phyloP scores from a whole-genome alignment of 139 green algal genomes.

The Tetradesmus obliquus region DNA sequence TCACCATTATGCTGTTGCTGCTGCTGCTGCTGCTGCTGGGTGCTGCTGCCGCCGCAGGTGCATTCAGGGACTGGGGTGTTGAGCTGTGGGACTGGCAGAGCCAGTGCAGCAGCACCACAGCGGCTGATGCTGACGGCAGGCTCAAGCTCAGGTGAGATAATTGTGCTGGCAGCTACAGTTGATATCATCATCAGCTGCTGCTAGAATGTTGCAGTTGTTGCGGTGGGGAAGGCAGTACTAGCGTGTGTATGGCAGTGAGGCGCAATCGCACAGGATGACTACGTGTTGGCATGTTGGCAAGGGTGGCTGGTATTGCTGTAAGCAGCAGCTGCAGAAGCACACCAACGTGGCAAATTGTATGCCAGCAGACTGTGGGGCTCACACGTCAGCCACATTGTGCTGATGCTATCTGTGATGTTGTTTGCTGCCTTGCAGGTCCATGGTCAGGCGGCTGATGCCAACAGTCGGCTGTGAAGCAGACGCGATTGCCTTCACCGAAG shows the following conservation, averaged over 20 bases:
- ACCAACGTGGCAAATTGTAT: too few relatives aligned
- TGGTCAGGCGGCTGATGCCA: conserved; percentile 74
- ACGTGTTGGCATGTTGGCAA: not conserved
- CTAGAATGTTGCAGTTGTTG: not conserved
- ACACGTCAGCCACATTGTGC: not conserved
- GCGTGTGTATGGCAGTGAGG: too few relatives aligned
- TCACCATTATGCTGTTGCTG: too few relatives aligned
- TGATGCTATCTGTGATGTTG: not conserved
- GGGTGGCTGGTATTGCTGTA: not conserved
- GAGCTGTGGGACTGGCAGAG: conserved; percentile 81
- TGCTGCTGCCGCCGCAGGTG: conserved; percentile 35
- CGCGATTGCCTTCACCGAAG: conserved; percentile 72
- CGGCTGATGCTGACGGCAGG: not conserved
- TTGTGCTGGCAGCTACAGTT: not conserved
- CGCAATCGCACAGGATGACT: too few relatives aligned
- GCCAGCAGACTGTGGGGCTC: too few relatives aligned
- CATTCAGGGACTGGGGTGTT: conserved; percentile 81
- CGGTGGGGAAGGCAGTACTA: not conserved
- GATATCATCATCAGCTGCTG: not conserved
- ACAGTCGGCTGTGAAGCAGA: conserved; percentile 88
- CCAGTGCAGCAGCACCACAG: conserved; percentile 66
- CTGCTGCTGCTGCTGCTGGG: not conserved
- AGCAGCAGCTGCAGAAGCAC: too few relatives aligned
- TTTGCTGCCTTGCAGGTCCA: conserved; percentile 32
- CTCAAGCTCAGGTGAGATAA: not conserved